A percentile compares a stretch with the other conserved stretches of the same genome.
These are phyloP conservation scores for Microbotryomycetes sp. DNA, from an alignment of 1,284 basidiomycete genomes.

Conservation along the genomic window DNA sequence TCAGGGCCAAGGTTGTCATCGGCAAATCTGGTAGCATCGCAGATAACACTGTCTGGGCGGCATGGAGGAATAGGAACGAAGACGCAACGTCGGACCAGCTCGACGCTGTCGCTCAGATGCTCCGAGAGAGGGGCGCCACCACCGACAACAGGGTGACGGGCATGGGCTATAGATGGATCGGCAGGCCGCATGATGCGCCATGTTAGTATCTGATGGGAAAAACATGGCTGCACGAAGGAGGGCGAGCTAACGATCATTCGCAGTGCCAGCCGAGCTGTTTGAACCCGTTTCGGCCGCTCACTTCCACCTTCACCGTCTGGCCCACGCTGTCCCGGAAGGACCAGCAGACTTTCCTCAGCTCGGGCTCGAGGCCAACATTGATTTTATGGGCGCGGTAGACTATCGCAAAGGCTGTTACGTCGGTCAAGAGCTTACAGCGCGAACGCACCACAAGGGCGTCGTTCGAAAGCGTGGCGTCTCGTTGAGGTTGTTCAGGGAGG, in stretches of 20 bases:
- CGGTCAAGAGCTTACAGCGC: constrained; percentile 92
- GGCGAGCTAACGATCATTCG: neutral
- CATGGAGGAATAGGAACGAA: constrained; percentile 55
- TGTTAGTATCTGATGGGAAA: too few species aligned
- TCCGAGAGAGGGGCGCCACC: constrained; percentile 39
- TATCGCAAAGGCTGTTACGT: constrained; percentile 98
- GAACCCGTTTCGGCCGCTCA: constrained; percentile 31
- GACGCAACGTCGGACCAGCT: constrained; percentile 50
- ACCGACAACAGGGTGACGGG: constrained; percentile 64
- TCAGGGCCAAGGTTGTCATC: constrained; percentile 82
- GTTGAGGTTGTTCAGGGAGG: constrained; percentile 47
- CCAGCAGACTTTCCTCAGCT: constrained; percentile 70
- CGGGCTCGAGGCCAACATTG: constrained; percentile 89
- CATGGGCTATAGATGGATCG: constrained; percentile 61
- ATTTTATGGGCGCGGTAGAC: constrained; percentile 91
- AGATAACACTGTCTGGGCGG: constrained; percentile 53
- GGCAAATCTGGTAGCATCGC: constrained; percentile 65
- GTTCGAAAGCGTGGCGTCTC: constrained; percentile 87
- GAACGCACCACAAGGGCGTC: constrained; percentile 91
- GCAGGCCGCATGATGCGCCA: neutral
- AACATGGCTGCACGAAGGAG: constrained; percentile 1
- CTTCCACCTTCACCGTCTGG: constrained; percentile 71
- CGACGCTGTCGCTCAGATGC: constrained; percentile 43
- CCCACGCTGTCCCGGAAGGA: constrained; percentile 84
- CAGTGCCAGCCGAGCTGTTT: constrained; percentile 18